Evolutionary conservation across 768 basidiomycete genomes (phyloP).

Genomic region (Tremella fuciformis): DNA sequence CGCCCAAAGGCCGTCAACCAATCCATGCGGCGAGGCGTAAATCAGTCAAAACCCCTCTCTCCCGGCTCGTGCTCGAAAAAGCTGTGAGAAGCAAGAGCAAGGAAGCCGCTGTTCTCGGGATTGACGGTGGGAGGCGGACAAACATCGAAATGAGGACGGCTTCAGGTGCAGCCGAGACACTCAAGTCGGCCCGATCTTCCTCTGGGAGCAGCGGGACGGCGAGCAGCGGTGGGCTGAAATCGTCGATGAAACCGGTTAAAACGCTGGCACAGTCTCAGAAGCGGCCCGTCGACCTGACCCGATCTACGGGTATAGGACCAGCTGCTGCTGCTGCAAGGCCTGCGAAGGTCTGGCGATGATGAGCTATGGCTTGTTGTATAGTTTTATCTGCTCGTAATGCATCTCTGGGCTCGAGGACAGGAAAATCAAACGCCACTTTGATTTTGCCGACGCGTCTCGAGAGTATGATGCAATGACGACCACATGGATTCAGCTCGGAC

Average conservation of each 20-base stretch:
- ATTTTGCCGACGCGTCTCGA: no score
- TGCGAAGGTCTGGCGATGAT: no score
- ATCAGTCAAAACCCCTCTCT: conserved; percentile 35
- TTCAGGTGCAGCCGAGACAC: neutral
- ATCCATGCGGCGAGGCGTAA: conserved; percentile 15
- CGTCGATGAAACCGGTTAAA: no score
- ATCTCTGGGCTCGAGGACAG: no score
- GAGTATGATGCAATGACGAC: no score
- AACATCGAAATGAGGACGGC: conserved; percentile 1
- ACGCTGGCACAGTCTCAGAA: neutral
- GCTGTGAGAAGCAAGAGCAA: conserved; percentile 29
- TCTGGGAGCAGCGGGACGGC: neutral
- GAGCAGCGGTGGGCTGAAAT: no score
- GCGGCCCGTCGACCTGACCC: neutral
- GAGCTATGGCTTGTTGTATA: no score
- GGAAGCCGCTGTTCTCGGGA: conserved; percentile 6
- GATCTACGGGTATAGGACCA: neutral
- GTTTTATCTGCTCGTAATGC: no score
- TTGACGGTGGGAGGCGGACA: conserved; percentile 3
- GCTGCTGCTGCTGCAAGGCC: neutral
- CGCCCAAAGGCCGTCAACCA: conserved; percentile 27
- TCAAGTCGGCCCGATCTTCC: neutral
- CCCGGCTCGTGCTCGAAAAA: conserved; percentile 43
- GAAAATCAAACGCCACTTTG: no score
- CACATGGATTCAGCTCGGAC: no score